Evolutionary conservation across 805 yeast genomes (phyloP), one percentile per base, ranked within the genome.

Genomic region (Yarrowia yakushimensis): DNA sequence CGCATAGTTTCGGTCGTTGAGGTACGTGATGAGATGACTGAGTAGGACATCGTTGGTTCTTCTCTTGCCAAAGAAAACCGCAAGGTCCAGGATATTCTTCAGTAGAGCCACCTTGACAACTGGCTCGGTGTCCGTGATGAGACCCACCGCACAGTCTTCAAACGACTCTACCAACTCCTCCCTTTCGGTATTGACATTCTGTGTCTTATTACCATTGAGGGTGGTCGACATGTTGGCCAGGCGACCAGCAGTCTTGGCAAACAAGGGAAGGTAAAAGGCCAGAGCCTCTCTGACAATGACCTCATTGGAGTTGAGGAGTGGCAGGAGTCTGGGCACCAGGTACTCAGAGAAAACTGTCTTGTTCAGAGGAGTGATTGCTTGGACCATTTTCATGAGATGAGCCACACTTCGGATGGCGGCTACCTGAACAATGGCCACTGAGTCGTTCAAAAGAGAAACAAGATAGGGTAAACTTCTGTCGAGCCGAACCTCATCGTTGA

Each of bases 21-120:
- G 75, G 69, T 91, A 94, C 0, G 98, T 92, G 45, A 94, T 92
- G 63, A 92, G 76, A 76, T 94, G 98, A 46, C 97, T 91, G 50
- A 94, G 74, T 22, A 94, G 85, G 41, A 94, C 78, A 71, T 94
- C 98, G 69, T 89, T 92, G 0, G 97, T 87, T 67, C 85, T 88
- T 62, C 90, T 96, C 62, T 86, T 84, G 0, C 97, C 97, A 70
- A 94, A 85, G 64, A 87, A 88, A 10, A 85, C 78, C 68, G 97
- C 90, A 3, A 94, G 72, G 0, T 91, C 88, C 8, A 87, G 76
- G n/a, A 92, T 86, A 65, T 88, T 84, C 43, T 80, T 75, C 50
- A 94, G 76, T 9, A 94, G 73, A 0, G 94, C 80, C 37, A 88
- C 81, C 64, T 87, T 84, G 0, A 92, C 96, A 55, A 78, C 76